These are phyloP conservation scores for Salix suchowensis DNA, from an alignment of 345 rosid species.

Conservation along the genomic window DNA sequence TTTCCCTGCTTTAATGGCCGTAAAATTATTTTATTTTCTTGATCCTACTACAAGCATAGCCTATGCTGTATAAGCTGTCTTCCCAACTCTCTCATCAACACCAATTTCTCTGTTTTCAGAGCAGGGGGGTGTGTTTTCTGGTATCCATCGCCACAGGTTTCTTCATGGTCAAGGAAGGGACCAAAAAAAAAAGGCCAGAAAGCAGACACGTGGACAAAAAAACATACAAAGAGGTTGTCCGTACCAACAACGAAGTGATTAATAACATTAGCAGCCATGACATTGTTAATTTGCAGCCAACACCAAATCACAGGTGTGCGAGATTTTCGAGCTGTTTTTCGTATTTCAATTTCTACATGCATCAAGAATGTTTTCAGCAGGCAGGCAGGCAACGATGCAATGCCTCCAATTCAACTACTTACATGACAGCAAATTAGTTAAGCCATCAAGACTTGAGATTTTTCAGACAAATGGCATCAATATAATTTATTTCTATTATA, in stretches of 20 bases:
- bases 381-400: not conserved
- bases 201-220: not conserved
- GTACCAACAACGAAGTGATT: not conserved
- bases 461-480: constrained; percentile 2
- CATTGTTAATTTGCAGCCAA: not conserved
- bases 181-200: not conserved
- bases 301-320: not conserved
- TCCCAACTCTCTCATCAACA: too few relatives aligned
- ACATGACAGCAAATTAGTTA: not conserved
- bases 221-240: not conserved
- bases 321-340: not conserved
- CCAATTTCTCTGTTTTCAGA: too few relatives aligned
- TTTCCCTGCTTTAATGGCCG: too few relatives aligned
- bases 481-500: constrained; percentile 4
- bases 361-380: not conserved
- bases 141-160: too few relatives aligned
- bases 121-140: too few relatives aligned
- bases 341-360: not conserved
- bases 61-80: too few relatives aligned
- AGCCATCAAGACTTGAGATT: not conserved
- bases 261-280: not conserved
- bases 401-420: not conserved
- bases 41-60: too few relatives aligned
- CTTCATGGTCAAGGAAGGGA: not conserved
- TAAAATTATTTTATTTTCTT: too few relatives aligned